Conservation (phyloP, 768 basidiomycete species). For the Harrya chromipes region DNA sequence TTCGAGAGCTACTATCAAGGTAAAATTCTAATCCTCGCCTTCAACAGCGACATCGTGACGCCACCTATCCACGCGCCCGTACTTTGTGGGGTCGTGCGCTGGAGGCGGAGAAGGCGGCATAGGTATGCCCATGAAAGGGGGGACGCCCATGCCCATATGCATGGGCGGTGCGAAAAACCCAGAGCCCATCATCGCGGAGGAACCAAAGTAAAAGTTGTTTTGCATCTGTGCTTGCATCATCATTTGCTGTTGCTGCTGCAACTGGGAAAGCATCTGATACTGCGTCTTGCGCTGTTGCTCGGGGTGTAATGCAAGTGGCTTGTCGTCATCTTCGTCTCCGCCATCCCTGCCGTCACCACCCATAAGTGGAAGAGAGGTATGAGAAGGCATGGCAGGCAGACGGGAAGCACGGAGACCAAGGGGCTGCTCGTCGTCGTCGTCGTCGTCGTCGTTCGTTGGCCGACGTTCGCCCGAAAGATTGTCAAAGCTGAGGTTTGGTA, state of each 20-base stretch:
- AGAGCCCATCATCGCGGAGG: conserved; percentile 65
- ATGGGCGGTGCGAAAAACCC: conserved; percentile 62
- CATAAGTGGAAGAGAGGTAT: conserved; percentile 24
- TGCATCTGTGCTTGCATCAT: conserved; percentile 78
- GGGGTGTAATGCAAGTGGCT: conserved; percentile 68
- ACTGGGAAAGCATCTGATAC: conserved; percentile 38
- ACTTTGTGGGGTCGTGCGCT: conserved; percentile 61
- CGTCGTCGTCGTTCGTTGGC: conserved; percentile 48
- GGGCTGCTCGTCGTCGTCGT: conserved; percentile 65
- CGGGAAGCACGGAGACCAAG: conserved; percentile 67
- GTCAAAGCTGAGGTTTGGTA: conserved; percentile 44
- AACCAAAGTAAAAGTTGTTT: conserved; percentile 69
- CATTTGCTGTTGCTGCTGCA: conserved; percentile 61
- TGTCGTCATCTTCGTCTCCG: conserved; percentile 63
- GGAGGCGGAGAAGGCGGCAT: conserved; percentile 58
- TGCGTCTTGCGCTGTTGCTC: conserved; percentile 77
- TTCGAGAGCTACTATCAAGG: conserved; percentile 9
- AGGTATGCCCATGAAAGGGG: conserved; percentile 40
- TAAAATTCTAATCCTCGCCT: conserved; percentile 40
- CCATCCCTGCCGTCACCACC: conserved; percentile 45
- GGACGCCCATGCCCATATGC: conserved; percentile 46
- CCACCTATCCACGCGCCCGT: conserved; percentile 75
- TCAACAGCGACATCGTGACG: conserved; percentile 74
- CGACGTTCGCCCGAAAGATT: conserved; percentile 19
- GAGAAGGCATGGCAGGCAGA: conserved; percentile 25